Conservation (phyloP, 495 filamentous ascomycete genomes). For the Oleoguttula mirabilis region DNA sequence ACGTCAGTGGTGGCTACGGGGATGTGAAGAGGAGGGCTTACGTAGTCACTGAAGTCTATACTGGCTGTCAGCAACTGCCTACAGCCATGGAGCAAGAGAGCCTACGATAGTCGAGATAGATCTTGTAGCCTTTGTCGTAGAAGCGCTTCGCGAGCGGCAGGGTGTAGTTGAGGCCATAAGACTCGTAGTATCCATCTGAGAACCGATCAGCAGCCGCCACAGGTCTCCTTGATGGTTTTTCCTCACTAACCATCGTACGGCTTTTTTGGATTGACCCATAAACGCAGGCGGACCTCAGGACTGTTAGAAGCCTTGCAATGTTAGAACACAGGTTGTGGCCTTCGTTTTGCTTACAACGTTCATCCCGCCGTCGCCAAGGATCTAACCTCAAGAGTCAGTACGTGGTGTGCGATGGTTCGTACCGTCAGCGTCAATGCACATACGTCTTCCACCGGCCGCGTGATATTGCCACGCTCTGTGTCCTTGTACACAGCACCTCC, state of each 20-base stretch:
- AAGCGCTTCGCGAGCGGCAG: conserved; percentile 26
- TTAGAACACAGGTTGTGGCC: no score
- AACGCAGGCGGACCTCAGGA: conserved; percentile 14
- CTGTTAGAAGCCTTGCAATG: no score
- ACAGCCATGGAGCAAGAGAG: no score
- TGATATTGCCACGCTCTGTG: conserved; percentile 26
- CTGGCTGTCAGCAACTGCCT: no score
- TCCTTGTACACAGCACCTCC: conserved; percentile 30
- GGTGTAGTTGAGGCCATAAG: conserved; percentile 27
- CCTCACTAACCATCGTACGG: conserved; percentile 14
- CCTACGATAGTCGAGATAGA: conserved; percentile 28
- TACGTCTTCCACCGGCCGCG: conserved; percentile 29
- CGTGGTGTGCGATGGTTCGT: no score
- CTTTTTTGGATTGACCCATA: conserved; percentile 14
- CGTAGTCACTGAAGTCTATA: no score
- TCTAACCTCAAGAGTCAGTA: no score
- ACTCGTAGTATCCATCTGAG: conserved; percentile 10
- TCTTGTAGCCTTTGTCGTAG: conserved; percentile 26
- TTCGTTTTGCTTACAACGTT: no score
- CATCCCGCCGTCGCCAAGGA: conserved; percentile 35
- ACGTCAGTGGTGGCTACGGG: conserved; percentile 19
- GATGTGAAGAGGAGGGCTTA: no score
- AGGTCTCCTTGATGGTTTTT: neutral
- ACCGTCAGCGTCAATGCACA: no score
- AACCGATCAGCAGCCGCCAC: neutral